Evolutionary conservation across 2,329 filamentous ascomycete species (phyloP), one percentile per base, ranked within the genome.

Genomic region (Fusarium continuum): DNA sequence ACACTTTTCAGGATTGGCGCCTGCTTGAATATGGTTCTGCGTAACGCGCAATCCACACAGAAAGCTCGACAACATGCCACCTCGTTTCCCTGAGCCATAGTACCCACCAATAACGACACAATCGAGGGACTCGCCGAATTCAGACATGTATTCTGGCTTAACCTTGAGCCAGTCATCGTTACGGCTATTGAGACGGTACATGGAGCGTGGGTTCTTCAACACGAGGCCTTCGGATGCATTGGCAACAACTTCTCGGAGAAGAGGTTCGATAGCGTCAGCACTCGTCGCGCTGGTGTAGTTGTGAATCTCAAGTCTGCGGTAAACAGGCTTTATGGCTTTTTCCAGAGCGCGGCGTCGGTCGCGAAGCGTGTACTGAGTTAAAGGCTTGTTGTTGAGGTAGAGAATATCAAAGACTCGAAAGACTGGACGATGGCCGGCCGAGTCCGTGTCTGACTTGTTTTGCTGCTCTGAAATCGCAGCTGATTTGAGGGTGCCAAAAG

Each of bases 81-180:
- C 95, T 41, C 95, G 87, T 52, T 85, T 87, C 0, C 95, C 95
- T 25, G 91, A 91, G 13, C 95, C 95, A 73, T 91, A 99, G 77
- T 97, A 98, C 8, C 92, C 95, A 50, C 94, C 95, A 48, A 99
- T 87, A 14, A 99, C 83, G 13, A 97, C 80, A 65, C 93, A 92
- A 73, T 99, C 95, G 4, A 99, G 85, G 1, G 90, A 92, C 76
- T 98, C 94, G 60, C 95, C 95, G 74, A 95, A 97, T 62, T 97
- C 94, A 3, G 89, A 89, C 93, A 98, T 97, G 75, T 99, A 99
- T 65, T 99, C 95, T 2, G 95, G 95, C 72, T 99, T 99, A 8
- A 99, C 93, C 74, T 99, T 99, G 78, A 97, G 90, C 95, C 95
- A 99, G 76, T 97, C 92, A 69, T 96, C 91, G 70, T 96, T 95